phyloP scores from a whole-genome alignment of 305 asterid species.

The Fraxinus baroniana region DNA sequence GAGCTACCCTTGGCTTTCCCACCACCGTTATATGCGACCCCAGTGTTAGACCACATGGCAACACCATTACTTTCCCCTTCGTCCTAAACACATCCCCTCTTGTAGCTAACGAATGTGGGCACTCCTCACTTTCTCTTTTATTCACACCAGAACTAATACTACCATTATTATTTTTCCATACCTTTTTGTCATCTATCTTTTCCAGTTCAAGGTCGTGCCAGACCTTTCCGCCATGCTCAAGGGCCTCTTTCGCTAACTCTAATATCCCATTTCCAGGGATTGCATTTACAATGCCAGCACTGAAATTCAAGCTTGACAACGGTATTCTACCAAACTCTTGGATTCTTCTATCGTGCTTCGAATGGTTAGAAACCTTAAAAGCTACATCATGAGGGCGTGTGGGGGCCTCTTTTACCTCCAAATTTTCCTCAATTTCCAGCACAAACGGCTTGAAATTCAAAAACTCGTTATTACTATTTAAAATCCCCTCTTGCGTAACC shows the following conservation, averaged over 20 bases:
- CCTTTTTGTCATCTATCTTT: not conserved
- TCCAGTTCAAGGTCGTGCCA: slow-evolving; percentile 65
- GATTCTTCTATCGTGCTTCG: slow-evolving; percentile 38
- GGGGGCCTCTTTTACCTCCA: slow-evolving; percentile 46
- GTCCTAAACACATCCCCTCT: slow-evolving; percentile 55
- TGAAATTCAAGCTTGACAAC: slow-evolving; percentile 63
- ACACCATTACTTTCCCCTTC: slow-evolving; percentile 53
- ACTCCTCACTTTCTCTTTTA: slow-evolving; percentile 35
- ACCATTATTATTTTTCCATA: slow-evolving; percentile 20
- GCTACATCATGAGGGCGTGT: slow-evolving; percentile 36
- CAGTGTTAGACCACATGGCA: slow-evolving; percentile 89
- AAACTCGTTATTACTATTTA: slow-evolving; percentile 32
- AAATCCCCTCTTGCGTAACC: slow-evolving; percentile 37
- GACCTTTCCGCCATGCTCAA: slow-evolving; percentile 56
- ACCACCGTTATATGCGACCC: slow-evolving; percentile 86
- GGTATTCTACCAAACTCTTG: slow-evolving; percentile 28
- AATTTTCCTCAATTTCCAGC: slow-evolving; percentile 56
- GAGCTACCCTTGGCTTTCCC: slow-evolving; percentile 74
- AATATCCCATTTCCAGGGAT: slow-evolving; percentile 46
- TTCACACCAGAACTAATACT: slow-evolving; percentile 6
- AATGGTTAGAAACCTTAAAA: slow-evolving; percentile 19
- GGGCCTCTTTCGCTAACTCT: slow-evolving; percentile 67
- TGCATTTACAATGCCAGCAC: slow-evolving; percentile 42
- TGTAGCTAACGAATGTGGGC: slow-evolving; percentile 67
- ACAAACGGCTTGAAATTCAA: slow-evolving; percentile 39